Evolutionary conservation across 805 yeast genomes (phyloP), one percentile per base, ranked within the genome.

Genomic region (Naumovozyma castellii): DNA sequence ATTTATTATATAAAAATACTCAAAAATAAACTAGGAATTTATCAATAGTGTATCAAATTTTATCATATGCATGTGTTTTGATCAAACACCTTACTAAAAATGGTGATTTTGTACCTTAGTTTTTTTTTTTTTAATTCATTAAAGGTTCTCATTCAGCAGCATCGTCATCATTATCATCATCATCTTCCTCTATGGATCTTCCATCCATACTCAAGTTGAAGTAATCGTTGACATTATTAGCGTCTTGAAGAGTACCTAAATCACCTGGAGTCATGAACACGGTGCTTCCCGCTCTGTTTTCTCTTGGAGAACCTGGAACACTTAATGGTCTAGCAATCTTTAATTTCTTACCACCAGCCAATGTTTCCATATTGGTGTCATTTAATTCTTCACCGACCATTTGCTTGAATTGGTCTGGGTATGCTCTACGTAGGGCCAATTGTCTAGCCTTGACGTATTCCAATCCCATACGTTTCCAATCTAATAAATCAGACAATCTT

Each of bases 261-360:
- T 90, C 98, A 31, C 98, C 98, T 0, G 98, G 98, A 2, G 98
- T 90, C 95, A 87, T 90, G 50, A 80, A 67, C n/a, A 83, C 79
- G 12, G 76, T 61, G 32, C 56, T 50, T 5, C 43, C 43, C 3
- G 55, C 39, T 35, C 52, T 51, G 14, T 43, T 41, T 1, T 75
- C 69, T 42, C 87, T 71, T 45, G 98, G 97, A 5, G 97, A 88
- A 2, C 97, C 97, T 1, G 97, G 97, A n/a, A 85, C 97, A 44
- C 94, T 82, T 47, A 90, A 69, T 14, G 97, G 97, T 56, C 96
- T 75, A 5, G 95, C 78, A 43, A 90, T 75, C 63, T 88, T 90
- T 53, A 79, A 59, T 50, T 69, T 71, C 38, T 70, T 64, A 29
- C 64, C 59, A 45, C 63, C 61, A 2, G 64, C 57, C 18, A 60